Percentiles rank a stretch among this genome's conserved stretches.
phyloP scores from a whole-genome alignment of 2,329 filamentous ascomycete species.

The Fonsecaea pugnacius region DNA sequence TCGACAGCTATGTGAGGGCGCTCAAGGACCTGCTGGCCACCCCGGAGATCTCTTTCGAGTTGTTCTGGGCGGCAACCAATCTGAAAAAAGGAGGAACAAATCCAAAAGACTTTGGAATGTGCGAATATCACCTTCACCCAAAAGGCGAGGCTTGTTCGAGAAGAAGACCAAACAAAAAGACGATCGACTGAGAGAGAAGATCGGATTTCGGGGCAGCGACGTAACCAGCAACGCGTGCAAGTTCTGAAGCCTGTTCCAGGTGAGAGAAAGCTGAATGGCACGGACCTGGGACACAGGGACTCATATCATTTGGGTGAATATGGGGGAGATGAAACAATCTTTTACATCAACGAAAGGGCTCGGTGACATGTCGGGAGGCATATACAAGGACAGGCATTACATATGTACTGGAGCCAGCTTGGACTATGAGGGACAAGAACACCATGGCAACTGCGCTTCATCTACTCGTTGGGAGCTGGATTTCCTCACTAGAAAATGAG shows the following conservation, averaged over 20 bases:
- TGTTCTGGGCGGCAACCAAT: background rate
- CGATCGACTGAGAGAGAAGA: background rate
- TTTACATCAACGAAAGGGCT: no score
- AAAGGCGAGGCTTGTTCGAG: background rate
- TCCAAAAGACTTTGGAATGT: background rate
- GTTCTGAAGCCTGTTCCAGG: background rate
- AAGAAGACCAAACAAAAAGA: background rate
- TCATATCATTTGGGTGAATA: background rate
- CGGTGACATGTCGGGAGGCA: background rate
- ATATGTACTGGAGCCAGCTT: no score
- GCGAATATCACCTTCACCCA: background rate
- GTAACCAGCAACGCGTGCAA: background rate
- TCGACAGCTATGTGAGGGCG: background rate
- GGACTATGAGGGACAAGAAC: background rate
- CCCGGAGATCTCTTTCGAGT: background rate
- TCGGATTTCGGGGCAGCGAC: background rate
- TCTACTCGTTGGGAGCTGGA: no score
- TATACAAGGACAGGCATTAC: background rate
- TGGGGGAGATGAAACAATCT: background rate
- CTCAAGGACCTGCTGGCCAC: background rate
- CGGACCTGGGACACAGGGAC: background rate
- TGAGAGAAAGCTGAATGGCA: background rate
- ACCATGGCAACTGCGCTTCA: no score
- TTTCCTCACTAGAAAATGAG: no score
- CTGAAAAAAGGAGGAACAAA: background rate